These are phyloP conservation scores for Yamadazyma trypodendri DNA, from an alignment of 1,139 yeast species.

Conservation along the genomic window DNA sequence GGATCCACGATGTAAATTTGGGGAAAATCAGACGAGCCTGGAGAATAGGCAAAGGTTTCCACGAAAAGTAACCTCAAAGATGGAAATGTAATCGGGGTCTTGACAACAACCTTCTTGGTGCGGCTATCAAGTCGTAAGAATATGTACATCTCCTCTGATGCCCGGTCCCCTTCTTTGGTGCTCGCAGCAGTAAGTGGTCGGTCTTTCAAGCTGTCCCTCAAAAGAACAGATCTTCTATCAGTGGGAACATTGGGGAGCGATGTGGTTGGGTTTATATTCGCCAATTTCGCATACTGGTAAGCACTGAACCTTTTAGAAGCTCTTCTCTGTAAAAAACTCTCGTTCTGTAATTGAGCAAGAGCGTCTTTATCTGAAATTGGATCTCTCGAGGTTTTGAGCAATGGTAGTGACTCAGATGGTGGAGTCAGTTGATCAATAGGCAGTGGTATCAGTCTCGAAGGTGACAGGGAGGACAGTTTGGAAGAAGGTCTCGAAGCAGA, in stretches of 20 bases:
- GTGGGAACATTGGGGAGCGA: conserved; percentile 17
- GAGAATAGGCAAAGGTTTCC: conserved; percentile 83
- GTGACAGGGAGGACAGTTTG: conserved; percentile 1
- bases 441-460: not conserved
- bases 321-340: conserved; percentile 60
- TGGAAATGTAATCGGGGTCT: conserved; percentile 57
- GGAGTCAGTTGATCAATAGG: not conserved
- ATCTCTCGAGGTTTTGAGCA: conserved; percentile 1
- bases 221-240: conserved; percentile 10
- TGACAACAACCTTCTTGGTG: conserved; percentile 60
- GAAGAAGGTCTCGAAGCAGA: not conserved
- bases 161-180: conserved; percentile 1
- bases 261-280: conserved; percentile 45
- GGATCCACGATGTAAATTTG: conserved; percentile 76
- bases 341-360: conserved; percentile 17
- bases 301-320: conserved; percentile 94
- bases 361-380: conserved; percentile 11
- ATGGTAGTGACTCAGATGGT: conserved; percentile 1
- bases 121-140: conserved; percentile 58
- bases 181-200: conserved; percentile 14
- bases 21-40: conserved; percentile 71
- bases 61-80: conserved; percentile 73
- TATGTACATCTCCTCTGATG: conserved; percentile 20
- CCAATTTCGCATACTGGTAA: conserved; percentile 81
- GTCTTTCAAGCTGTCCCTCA: conserved; percentile 14